Evolutionary conservation across 768 basidiomycete species (phyloP), one percentile per base, ranked within the genome.

Genomic region (Sistotremastrum niveocremeum): DNA sequence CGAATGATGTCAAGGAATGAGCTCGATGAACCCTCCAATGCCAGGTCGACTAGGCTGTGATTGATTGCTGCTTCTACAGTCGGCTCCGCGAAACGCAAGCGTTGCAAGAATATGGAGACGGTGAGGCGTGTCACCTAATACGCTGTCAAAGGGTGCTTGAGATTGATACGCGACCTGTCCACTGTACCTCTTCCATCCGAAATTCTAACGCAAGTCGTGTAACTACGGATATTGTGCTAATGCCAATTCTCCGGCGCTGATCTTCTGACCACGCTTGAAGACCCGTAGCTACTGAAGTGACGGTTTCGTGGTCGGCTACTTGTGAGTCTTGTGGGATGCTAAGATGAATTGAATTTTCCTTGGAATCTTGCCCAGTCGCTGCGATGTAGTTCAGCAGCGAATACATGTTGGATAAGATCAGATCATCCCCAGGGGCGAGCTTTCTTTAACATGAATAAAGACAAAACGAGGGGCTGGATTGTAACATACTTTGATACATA

Each of bases 371-470:
- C 30, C 52, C 48, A 2, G 87, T 80, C 3, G 84, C 79, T 2
- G 86, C 79, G 49, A 97, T 82, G 60, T 86, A 84, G 59, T 98
- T 97, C 49, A 98, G 71, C 8, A 98, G 74, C 4, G 94, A 95
- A 61, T 98, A 97, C 79, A 97, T 84, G 53, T 91, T 88, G 3
- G 93, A 97, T 76, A 91, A 81, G 58, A 86, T 73, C 35, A 90
- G 73, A 57, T 91, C 90, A 52, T 90, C 85, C 38, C 85, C 86
- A 10, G 85, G 82, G 10, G 85, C 79, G 36, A 88, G 68, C 87
- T 90, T 44, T 49, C 36, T 38, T 37, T 4, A 45, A 35, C 7
- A 50, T 42, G 28, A 47, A 52, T 41, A 52, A 31, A 39, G 29
- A 39, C 32, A 36, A 30, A 46, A 8, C 40, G 46, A 30, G 47